phyloP scores from a whole-genome alignment of 2,329 filamentous ascomycete species.

The Talaromyces islandicus region DNA sequence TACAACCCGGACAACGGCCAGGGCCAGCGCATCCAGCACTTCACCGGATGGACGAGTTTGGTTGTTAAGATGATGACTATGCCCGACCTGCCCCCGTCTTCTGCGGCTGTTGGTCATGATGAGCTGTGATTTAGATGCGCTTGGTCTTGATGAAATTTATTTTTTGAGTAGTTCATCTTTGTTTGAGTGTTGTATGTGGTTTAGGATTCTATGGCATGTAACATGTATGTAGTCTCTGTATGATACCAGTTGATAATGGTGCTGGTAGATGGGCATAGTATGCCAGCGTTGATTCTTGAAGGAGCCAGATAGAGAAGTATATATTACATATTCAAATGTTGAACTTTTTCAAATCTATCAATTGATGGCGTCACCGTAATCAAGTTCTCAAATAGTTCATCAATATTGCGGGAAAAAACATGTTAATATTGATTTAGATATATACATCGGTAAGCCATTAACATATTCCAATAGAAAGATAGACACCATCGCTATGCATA shows the following conservation, averaged over 20 bases:
- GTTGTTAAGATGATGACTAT: slow-evolving; percentile 97
- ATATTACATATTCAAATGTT: not conserved
- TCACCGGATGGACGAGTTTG: slow-evolving; percentile 97
- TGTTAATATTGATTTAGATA: not conserved
- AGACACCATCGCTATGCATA: slow-evolving; percentile 13
- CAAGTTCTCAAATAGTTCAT: too few species aligned
- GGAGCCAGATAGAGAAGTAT: not conserved
- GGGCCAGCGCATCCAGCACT: slow-evolving; percentile 95
- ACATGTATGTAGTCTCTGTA: not conserved
- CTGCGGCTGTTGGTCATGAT: slow-evolving; percentile 34
- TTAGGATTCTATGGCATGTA: slow-evolving; percentile 1
- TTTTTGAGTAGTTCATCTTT: not conserved
- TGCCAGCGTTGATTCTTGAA: not conserved
- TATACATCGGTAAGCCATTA: not conserved
- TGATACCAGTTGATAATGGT: not conserved
- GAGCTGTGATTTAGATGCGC: slow-evolving; percentile 38
- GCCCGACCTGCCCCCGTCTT: slow-evolving; percentile 56
- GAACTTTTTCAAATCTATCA: too few species aligned
- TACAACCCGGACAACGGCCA: slow-evolving; percentile 89
- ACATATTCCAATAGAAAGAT: not conserved
- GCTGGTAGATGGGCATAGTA: not conserved
- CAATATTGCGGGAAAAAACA: too few species aligned
- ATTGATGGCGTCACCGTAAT: too few species aligned
- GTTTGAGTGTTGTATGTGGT: not conserved
- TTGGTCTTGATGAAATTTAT: not conserved